These are phyloP conservation scores for Incumbomyces delicatus DNA, from an alignment of 2,329 filamentous ascomycete genomes.

Conservation along the genomic window DNA sequence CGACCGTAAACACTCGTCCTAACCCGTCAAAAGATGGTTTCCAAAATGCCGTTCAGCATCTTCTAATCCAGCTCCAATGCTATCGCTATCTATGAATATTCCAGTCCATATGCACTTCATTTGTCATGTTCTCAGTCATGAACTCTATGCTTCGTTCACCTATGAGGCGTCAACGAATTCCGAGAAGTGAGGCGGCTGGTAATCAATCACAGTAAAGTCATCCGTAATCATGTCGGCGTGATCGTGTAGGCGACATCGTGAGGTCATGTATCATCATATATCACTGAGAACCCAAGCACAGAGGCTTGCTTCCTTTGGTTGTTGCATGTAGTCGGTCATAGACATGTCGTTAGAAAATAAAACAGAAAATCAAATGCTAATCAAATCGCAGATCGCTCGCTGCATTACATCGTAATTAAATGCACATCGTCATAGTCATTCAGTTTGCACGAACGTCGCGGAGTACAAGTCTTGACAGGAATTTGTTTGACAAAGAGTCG, in stretches of 20 bases:
- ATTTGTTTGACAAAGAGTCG: conserved; percentile 93
- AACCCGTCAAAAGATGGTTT: too few relatives aligned
- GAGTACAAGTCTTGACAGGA: conserved; percentile 91
- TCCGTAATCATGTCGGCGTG: not conserved
- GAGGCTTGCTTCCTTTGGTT: too few relatives aligned
- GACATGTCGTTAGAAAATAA: not conserved
- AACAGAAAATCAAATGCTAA: not conserved
- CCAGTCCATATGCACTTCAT: not conserved
- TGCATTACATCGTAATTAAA: conserved; percentile 1
- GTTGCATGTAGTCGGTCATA: not conserved
- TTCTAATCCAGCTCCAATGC: conserved; percentile 1
- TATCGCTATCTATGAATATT: conserved; percentile 1
- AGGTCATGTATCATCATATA: too few relatives aligned
- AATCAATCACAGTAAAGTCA: too few relatives aligned
- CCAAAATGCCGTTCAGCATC: too few relatives aligned
- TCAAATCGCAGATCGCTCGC: conserved; percentile 1
- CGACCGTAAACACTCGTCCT: too few relatives aligned
- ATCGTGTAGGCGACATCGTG: not conserved
- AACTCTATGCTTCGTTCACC: conserved; percentile 2
- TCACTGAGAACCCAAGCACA: too few relatives aligned
- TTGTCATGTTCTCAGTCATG: not conserved
- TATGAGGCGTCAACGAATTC: conserved; percentile 2
- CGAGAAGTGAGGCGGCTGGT: not conserved
- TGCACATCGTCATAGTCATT: not conserved
- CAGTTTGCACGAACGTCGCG: conserved; percentile 51